Percentiles rank a stretch among this genome's conserved stretches.
phyloP scores from a whole-genome alignment of 257 asterid genomes.

The Handroanthus guayacan region DNA sequence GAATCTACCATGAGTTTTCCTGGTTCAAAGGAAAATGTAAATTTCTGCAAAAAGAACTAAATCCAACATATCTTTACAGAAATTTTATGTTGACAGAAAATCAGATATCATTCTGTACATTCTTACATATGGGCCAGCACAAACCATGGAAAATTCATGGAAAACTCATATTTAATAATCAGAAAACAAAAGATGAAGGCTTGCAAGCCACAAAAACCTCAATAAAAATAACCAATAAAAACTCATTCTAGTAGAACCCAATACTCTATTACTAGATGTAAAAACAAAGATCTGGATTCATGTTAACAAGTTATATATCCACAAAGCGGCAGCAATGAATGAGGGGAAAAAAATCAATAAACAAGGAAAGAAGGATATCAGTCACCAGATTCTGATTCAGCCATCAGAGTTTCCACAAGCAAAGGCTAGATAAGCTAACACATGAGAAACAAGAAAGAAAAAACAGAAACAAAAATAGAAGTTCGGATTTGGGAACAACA shows the following conservation, averaged over 20 bases:
- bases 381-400: background rate
- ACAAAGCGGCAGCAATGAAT: background rate
- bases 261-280: background rate
- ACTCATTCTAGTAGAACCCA: background rate
- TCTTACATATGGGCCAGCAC: constrained; percentile 13
- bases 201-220: background rate
- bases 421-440: background rate
- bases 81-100: background rate
- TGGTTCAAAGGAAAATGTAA: constrained; percentile 3
- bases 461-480: background rate
- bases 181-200: background rate
- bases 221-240: background rate
- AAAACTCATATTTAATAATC: background rate
- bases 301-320: background rate
- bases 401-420: background rate
- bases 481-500: no score
- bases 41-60: background rate
- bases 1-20: constrained; percentile 7
- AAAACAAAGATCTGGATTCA: background rate
- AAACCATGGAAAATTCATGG: background rate
- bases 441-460: background rate
- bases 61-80: constrained; percentile 15
- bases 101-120: background rate
- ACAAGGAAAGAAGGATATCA: background rate
- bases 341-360: background rate